Conservation (phyloP, 129 eudicot species). For the Centrapalus pauciflorus region DNA sequence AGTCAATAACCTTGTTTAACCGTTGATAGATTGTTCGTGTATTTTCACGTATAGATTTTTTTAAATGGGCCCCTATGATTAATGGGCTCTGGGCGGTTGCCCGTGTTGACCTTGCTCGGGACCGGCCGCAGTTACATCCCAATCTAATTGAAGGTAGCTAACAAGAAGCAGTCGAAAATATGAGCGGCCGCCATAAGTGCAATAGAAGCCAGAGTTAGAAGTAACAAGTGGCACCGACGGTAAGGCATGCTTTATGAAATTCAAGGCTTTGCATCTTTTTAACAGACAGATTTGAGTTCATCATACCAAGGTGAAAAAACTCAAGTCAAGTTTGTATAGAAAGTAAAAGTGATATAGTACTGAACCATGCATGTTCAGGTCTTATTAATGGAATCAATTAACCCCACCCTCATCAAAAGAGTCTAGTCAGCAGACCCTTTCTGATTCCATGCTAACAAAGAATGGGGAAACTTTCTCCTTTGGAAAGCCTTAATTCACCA, state of each 20-base stretch:
- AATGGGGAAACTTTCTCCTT: background rate
- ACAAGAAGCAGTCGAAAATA: background rate
- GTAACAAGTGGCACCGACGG: background rate
- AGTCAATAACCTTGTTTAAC: no score
- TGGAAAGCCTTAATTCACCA: slow-evolving; percentile 1
- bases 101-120: no score
- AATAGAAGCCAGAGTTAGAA: background rate
- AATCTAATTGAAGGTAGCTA: background rate
- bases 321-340: background rate
- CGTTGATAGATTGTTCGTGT: no score
- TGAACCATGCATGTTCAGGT: background rate
- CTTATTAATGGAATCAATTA: background rate
- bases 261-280: background rate
- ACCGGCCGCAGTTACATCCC: no score
- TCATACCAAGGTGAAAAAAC: background rate
- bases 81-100: no score
- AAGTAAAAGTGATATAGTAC: background rate
- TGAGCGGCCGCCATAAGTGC: background rate
- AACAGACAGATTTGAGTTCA: slow-evolving; percentile 4
- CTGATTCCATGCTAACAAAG: slow-evolving; percentile 8
- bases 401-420: slow-evolving; percentile 9
- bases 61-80: no score
- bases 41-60: no score
- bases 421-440: background rate
- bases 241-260: background rate